Conservation (phyloP, 306 rosid species). For the Cicer bijugum region DNA sequence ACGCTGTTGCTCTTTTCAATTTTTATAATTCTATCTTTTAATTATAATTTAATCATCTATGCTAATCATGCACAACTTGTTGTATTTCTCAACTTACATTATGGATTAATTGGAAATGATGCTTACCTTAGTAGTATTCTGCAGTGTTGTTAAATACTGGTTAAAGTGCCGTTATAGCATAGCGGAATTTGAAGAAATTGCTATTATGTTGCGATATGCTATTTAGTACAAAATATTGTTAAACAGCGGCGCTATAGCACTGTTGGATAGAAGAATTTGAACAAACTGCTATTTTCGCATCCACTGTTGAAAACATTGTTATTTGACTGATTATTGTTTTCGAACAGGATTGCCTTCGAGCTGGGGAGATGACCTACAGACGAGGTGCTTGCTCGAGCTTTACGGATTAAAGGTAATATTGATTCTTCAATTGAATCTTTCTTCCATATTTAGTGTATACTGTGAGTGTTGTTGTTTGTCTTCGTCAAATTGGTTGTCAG, state of each 20-base stretch:
- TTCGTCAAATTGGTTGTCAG: background rate
- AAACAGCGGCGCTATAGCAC: too few species aligned
- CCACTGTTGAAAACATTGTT: too few species aligned
- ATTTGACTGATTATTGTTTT: constrained; percentile 35
- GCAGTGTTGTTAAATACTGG: background rate
- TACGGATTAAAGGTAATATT: constrained; percentile 86
- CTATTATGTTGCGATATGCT: too few species aligned
- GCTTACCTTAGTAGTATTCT: background rate
- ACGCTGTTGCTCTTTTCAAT: too few species aligned
- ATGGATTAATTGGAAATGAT: constrained; percentile 10
- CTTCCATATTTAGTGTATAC: constrained; percentile 9
- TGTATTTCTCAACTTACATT: background rate
- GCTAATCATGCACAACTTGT: background rate
- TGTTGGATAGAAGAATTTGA: too few species aligned
- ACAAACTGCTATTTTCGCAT: too few species aligned
- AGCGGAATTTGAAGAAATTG: too few species aligned
- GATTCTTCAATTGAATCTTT: constrained; percentile 35
- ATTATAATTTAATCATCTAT: background rate
- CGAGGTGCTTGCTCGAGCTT: constrained; percentile 83
- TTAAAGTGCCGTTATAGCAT: too few species aligned
- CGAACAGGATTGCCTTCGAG: constrained; percentile 78
- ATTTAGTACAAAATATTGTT: too few species aligned
- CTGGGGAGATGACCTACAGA: constrained; percentile 84
- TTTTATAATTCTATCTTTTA: background rate
- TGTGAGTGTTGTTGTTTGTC: constrained; percentile 12